Evolutionary conservation across 768 basidiomycete genomes (phyloP).

Genomic region (Kondoa malvinella): DNA sequence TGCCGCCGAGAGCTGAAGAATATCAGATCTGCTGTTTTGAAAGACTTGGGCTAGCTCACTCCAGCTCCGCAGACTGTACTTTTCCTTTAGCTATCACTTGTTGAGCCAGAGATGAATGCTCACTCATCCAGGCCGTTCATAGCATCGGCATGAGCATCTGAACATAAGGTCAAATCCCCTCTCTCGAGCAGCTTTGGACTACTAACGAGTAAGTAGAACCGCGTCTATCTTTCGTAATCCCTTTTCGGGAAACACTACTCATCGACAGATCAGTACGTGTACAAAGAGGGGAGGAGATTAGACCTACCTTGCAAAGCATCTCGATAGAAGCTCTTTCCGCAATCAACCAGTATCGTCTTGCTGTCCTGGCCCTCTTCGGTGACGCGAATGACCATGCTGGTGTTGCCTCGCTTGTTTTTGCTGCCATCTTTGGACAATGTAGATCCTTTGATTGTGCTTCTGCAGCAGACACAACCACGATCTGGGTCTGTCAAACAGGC

Average conservation of each 20-base stretch:
- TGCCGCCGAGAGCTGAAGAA: constrained; percentile 42
- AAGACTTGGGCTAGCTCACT: too few relatives aligned
- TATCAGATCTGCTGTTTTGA: too few relatives aligned
- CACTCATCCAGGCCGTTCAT: constrained; percentile 75
- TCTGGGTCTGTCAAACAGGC: constrained; percentile 54
- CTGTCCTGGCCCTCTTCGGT: neutral
- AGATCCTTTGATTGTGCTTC: constrained; percentile 35
- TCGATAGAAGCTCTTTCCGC: constrained; percentile 26
- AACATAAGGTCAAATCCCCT: neutral
- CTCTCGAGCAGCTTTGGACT: constrained; percentile 5
- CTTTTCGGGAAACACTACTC: constrained; percentile 19
- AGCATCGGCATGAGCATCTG: constrained; percentile 36
- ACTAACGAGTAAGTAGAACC: constrained; percentile 56
- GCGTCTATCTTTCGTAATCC: constrained; percentile 50
- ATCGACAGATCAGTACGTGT: too few relatives aligned
- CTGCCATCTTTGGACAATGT: constrained; percentile 52
- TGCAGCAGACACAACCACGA: constrained; percentile 46
- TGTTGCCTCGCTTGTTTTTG: constrained; percentile 49
- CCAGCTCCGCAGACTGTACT: constrained; percentile 44
- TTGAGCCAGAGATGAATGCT: too few relatives aligned
- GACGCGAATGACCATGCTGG: neutral
- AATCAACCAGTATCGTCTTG: constrained; percentile 23
- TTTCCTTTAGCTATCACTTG: too few relatives aligned
- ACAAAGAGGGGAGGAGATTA: too few relatives aligned
- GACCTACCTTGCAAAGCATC: constrained; percentile 19